A percentile compares a stretch with the other conserved stretches of the same genome.
Evolutionary conservation across 2,329 filamentous ascomycete species (phyloP).

Genomic region (Fusarium beomiforme): DNA sequence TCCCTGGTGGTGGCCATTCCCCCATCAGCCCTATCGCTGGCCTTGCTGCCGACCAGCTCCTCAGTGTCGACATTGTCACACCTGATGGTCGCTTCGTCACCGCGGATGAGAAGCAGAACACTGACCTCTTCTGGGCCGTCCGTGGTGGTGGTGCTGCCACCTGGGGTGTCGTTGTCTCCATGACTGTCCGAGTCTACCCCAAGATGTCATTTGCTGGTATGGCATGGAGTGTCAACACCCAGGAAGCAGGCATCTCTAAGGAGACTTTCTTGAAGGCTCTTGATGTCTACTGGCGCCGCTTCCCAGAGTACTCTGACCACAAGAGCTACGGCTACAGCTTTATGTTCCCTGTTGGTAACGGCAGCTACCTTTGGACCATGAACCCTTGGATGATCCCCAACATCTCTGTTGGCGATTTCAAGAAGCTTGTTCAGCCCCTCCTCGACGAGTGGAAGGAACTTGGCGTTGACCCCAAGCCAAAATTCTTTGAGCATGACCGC

Average conservation of each 20-base stretch:
- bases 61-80: constrained; percentile 65
- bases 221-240: constrained; percentile 43
- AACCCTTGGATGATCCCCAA: constrained; percentile 43
- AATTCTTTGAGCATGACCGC: constrained; percentile 39
- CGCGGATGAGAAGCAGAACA: constrained; percentile 53
- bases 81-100: constrained; percentile 57
- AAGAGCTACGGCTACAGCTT: constrained; percentile 42
- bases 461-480: constrained; percentile 44
- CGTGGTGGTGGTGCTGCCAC: constrained; percentile 64
- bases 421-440: constrained; percentile 41
- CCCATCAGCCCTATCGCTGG: constrained; percentile 63
- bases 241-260: constrained; percentile 32
- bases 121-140: constrained; percentile 70
- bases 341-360: constrained; percentile 36
- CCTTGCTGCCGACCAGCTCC: constrained; percentile 66
- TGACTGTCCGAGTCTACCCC: constrained; percentile 49
- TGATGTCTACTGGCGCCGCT: constrained; percentile 40
- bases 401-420: constrained; percentile 44
- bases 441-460: constrained; percentile 44
- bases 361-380: constrained; percentile 47
- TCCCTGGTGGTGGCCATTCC: constrained; percentile 68
- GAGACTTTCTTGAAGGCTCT: constrained; percentile 46
- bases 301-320: constrained; percentile 40
- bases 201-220: constrained; percentile 47
- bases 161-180: constrained; percentile 55